Evolutionary conservation across 1,284 basidiomycete genomes (phyloP).

Genomic region (Leccinum colubrinum): DNA sequence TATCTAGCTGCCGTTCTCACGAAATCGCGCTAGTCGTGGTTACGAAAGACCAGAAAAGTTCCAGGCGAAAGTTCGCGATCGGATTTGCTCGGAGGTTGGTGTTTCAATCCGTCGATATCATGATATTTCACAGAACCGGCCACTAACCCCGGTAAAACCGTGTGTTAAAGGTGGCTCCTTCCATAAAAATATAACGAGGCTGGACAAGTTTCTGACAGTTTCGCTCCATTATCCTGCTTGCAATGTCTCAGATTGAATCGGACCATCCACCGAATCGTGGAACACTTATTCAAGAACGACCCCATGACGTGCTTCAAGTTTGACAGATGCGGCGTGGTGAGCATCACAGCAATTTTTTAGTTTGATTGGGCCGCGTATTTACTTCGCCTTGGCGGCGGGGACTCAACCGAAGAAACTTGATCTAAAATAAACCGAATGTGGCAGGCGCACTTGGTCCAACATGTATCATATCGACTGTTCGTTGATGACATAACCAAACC

Average conservation of each 20-base stretch:
- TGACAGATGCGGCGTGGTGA: background rate
- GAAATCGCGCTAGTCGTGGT: background rate
- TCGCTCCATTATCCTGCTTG: background rate
- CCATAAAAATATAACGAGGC: background rate
- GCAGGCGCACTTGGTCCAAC: background rate
- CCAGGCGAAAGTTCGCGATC: background rate
- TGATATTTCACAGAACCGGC: background rate
- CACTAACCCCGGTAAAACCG: background rate
- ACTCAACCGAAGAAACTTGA: background rate
- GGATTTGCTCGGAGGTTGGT: background rate
- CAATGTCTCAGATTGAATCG: background rate
- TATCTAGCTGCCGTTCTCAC: background rate
- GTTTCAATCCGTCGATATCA: background rate
- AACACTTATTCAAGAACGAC: background rate
- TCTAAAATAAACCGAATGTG: background rate
- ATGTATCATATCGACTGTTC: background rate
- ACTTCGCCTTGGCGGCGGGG: background rate
- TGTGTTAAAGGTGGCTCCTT: background rate
- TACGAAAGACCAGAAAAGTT: background rate
- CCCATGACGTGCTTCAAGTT: background rate
- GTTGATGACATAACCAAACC: conserved; percentile 1
- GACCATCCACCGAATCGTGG: background rate
- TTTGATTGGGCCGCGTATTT: conserved; percentile 4
- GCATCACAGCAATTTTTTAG: background rate
- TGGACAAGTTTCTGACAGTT: background rate